Conservation (phyloP, 2,329 filamentous ascomycete species). For the Kalaharituber pfeilii region DNA sequence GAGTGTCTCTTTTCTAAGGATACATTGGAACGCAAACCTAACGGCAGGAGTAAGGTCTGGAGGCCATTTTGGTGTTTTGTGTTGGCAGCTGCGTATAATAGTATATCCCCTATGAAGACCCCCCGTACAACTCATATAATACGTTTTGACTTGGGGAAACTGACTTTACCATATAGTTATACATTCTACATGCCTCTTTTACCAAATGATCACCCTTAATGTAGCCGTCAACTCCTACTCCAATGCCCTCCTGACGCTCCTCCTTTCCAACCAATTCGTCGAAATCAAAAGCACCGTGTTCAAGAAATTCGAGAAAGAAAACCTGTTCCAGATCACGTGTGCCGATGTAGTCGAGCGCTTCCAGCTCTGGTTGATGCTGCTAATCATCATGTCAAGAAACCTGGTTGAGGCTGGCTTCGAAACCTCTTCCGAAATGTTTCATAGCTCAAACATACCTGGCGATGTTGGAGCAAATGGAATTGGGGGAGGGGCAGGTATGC, state of each 20-base stretch:
- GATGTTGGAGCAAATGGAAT: conserved; percentile 25
- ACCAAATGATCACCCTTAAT: conserved; percentile 93
- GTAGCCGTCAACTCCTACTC: conserved; percentile 98
- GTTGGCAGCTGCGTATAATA: conserved; percentile 67
- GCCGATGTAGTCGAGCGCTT: conserved; percentile 95
- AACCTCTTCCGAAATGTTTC: conserved; percentile 36
- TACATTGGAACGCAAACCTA: conserved; percentile 69
- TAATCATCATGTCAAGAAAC: conserved; percentile 91
- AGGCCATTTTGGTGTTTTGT: conserved; percentile 83
- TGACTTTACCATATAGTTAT: no score
- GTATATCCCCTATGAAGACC: conserved; percentile 8
- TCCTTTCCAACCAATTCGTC: conserved; percentile 95
- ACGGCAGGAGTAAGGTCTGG: conserved; percentile 79
- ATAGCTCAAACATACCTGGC: conserved; percentile 37
- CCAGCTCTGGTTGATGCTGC: conserved; percentile 90
- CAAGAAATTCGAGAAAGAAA: conserved; percentile 97
- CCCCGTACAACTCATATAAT: background rate
- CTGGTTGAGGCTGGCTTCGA: conserved; percentile 87
- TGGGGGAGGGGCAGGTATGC: background rate
- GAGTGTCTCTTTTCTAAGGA: conserved; percentile 91
- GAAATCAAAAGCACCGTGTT: conserved; percentile 98
- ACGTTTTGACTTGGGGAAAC: background rate
- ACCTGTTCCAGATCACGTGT: conserved; percentile 87
- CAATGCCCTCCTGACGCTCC: conserved; percentile 76
- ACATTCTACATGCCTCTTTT: conserved; percentile 79